phyloP scores from a whole-genome alignment of 176 grass and related monocot genomes.

The Aegilops tauschii region DNA sequence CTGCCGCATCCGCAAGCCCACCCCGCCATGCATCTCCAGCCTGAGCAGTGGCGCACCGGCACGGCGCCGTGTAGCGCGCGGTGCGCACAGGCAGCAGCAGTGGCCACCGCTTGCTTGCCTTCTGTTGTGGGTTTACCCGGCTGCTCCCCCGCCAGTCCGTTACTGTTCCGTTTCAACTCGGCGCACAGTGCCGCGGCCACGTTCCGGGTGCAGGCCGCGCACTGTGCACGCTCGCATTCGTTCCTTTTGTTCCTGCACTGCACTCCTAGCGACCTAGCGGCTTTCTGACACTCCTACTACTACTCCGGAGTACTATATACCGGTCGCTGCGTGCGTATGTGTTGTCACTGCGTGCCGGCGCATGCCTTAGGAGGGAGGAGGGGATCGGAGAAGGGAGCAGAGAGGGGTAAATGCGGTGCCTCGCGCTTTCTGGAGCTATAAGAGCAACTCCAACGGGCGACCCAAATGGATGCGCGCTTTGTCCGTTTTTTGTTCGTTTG shows the following conservation, averaged over 20 bases:
- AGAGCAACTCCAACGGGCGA: too few relatives aligned
- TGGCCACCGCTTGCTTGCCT: neutral
- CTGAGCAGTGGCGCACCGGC: neutral
- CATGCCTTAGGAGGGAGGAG: neutral
- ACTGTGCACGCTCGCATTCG: neutral
- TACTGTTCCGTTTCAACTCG: neutral
- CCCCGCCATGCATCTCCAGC: neutral
- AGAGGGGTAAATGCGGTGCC: conserved; percentile 8
- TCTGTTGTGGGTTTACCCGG: neutral
- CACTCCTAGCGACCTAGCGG: neutral
- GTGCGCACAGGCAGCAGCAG: neutral
- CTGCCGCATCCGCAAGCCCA: neutral
- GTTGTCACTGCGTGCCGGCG: neutral
- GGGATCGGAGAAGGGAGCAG: neutral
- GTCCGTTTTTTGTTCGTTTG: too few relatives aligned
- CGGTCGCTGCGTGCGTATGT: neutral
- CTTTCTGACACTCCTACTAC: too few relatives aligned
- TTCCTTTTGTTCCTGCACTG: conserved; percentile 13
- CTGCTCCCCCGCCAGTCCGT: neutral
- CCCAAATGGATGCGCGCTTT: too few relatives aligned
- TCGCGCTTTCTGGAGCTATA: neutral
- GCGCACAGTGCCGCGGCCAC: neutral
- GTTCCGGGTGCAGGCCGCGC: neutral
- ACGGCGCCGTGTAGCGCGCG: neutral
- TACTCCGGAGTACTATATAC: too few relatives aligned